Percentiles rank a stretch among this genome's conserved stretches.
Evolutionary conservation across 2,329 filamentous ascomycete genomes (phyloP).

Genomic region (Diaporthe citri): DNA sequence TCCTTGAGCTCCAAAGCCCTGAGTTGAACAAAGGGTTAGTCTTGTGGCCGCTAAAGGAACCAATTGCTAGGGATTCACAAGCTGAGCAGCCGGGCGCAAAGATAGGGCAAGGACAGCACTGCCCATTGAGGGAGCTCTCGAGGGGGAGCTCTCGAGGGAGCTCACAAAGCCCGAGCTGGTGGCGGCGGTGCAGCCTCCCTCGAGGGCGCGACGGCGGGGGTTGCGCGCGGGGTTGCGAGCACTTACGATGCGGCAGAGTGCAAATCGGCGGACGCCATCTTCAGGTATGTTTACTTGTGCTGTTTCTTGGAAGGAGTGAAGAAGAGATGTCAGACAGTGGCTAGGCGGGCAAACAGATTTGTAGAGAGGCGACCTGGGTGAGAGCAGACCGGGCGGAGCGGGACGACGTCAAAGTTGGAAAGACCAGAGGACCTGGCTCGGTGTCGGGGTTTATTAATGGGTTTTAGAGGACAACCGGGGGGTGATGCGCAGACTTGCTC

Average conservation of each 20-base stretch:
- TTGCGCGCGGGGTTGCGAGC: slow-evolving; percentile 27
- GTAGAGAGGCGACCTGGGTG: slow-evolving; percentile 27
- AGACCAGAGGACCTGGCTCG: slow-evolving; percentile 28
- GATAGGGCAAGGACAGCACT: neutral
- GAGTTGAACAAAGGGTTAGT: slow-evolving; percentile 52
- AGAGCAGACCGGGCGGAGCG: slow-evolving; percentile 33
- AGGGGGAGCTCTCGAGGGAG: slow-evolving; percentile 26
- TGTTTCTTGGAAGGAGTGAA: slow-evolving; percentile 16
- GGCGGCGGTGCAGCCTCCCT: slow-evolving; percentile 13
- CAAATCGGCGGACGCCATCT: slow-evolving; percentile 46
- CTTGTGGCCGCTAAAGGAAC: slow-evolving; percentile 44
- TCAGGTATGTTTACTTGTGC: slow-evolving; percentile 44
- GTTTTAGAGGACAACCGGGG: slow-evolving; percentile 27
- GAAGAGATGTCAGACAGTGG: slow-evolving; percentile 26
- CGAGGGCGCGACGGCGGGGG: slow-evolving; percentile 37
- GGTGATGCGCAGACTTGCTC: slow-evolving; percentile 31
- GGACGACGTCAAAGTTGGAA: slow-evolving; percentile 34
- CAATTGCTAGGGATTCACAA: neutral
- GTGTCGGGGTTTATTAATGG: slow-evolving; percentile 39
- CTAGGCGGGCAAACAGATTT: slow-evolving; percentile 19
- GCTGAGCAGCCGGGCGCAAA: neutral
- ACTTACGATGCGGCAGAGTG: slow-evolving; percentile 49
- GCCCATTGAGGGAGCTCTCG: slow-evolving; percentile 2
- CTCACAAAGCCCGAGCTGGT: slow-evolving; percentile 9
- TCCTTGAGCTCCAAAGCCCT: slow-evolving; percentile 97